These are phyloP conservation scores for Penicillium vulpinum DNA, from an alignment of 2,329 filamentous ascomycete species.

Conservation along the genomic window DNA sequence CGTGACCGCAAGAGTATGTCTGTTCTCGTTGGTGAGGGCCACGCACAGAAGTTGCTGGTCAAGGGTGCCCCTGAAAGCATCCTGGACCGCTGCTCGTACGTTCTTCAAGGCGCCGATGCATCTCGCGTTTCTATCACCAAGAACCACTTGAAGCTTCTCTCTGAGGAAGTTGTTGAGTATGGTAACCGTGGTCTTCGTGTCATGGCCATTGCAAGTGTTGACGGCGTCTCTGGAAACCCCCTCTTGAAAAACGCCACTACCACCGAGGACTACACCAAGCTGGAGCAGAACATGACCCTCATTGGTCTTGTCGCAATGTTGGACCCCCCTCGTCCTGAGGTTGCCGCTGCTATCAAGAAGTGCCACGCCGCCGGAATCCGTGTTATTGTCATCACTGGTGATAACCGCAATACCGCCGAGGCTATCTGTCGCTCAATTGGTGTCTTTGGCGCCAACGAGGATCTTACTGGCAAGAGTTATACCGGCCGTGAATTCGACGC, in stretches of 20 bases:
- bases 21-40: conserved; percentile 73
- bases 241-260: conserved; percentile 75
- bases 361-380: conserved; percentile 93
- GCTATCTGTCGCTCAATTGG: conserved; percentile 97
- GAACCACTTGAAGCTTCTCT: conserved; percentile 68
- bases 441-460: conserved; percentile 78
- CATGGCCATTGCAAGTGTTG: conserved; percentile 84
- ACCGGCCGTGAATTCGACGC: conserved; percentile 94
- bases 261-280: conserved; percentile 75
- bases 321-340: conserved; percentile 92
- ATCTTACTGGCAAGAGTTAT: conserved; percentile 87
- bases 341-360: conserved; percentile 78
- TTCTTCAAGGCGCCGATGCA: conserved; percentile 74
- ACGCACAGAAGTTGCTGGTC: conserved; percentile 78
- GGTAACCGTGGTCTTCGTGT: conserved; percentile 91
- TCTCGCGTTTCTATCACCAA: conserved; percentile 71
- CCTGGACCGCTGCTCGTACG: conserved; percentile 84
- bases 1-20: conserved; percentile 99
- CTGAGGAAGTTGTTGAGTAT: conserved; percentile 81
- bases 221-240: conserved; percentile 70
- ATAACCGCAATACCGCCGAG: conserved; percentile 96
- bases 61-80: conserved; percentile 96
- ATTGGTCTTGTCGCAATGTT: conserved; percentile 94
- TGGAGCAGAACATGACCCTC: conserved; percentile 93
- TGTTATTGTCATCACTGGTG: conserved; percentile 96